A percentile compares a stretch with the other conserved stretches of the same genome.
Conservation (phyloP, 2,329 filamentous ascomycete genomes). For the Fusarium sp. region DNA sequence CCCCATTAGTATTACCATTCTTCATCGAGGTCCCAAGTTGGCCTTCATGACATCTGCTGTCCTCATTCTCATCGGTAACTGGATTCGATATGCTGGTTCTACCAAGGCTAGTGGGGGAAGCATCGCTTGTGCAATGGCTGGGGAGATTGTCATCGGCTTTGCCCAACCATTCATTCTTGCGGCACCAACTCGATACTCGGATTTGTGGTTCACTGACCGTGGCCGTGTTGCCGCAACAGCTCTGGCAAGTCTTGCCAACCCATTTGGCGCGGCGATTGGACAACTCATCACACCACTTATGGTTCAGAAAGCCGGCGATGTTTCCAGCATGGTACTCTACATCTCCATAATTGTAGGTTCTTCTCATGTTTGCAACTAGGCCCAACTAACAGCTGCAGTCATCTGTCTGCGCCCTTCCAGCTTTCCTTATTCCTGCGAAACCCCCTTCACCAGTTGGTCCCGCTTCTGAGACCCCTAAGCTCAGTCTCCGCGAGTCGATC, state of each 20-base stretch:
- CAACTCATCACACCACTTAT: conserved; percentile 87
- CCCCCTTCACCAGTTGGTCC: conserved; percentile 83
- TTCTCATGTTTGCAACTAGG: not conserved
- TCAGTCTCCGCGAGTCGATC: conserved; percentile 62
- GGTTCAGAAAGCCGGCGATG: conserved; percentile 69
- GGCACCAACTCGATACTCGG: conserved; percentile 89
- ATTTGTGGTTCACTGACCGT: conserved; percentile 90
- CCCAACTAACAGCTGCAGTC: conserved; percentile 46
- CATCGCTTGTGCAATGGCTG: conserved; percentile 85
- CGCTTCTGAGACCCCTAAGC: conserved; percentile 70
- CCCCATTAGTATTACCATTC: conserved; percentile 78
- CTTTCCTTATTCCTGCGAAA: conserved; percentile 80
- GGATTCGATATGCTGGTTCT: conserved; percentile 85
- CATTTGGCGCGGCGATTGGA: conserved; percentile 87
- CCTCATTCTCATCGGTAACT: conserved; percentile 85
- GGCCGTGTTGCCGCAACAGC: conserved; percentile 91
- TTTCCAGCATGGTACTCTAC: conserved; percentile 87
- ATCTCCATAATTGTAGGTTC: conserved; percentile 79
- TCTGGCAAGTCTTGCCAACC: conserved; percentile 85
- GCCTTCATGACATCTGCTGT: conserved; percentile 79
- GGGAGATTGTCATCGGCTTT: conserved; percentile 89
- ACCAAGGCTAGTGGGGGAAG: conserved; percentile 64
- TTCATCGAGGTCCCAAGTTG: conserved; percentile 82
- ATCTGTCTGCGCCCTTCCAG: conserved; percentile 70
- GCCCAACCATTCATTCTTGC: conserved; percentile 92